Evolutionary conservation across 1,284 basidiomycete genomes (phyloP), one percentile per base, ranked within the genome.

Genomic region (Coniferiporia weirii): DNA sequence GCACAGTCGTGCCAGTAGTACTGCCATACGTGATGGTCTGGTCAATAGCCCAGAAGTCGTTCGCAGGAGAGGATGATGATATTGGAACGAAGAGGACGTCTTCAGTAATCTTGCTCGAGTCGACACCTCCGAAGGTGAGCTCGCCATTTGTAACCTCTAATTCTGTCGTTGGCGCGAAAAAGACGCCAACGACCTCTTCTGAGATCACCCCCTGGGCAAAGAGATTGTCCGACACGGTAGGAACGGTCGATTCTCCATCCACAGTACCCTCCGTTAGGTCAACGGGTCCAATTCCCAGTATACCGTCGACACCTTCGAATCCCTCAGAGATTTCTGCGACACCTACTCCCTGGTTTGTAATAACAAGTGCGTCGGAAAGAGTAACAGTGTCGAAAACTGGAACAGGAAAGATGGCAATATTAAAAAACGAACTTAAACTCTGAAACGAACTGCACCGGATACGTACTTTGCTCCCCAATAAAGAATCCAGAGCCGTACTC

Each of bases 41-140:
- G 61, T 74, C 66, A 52, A 75, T 69, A 32, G 72, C 73, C 72
- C 72, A 74, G 62, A 68, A 74, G 12, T 64, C 35, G 22, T 46
- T 65, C 9, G 72, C 66, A 2, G 71, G 70, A 1, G 63, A 66
- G 1, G 66, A 63, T 4, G 58, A 27, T 13, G 66, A 53, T 55
- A 61, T 45, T 45, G 52, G 57, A 51, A 48, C 46, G 43, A 50
- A 62, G 13, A 17, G 50, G 17, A 62, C 40, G 10, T 35, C 27
- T 6, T 66, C 64, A 10, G 64, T 65, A 51, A 62, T 61, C 54
- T 64, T 65, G 57, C 49, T 58, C 7, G 61, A 19, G 53, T 68
- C 66, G 35, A 64, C 54, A 5, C 61, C 63, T 13, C 66, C 66
- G 55, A 68, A 68, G 22, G 60, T 60, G 22, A 68, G 56, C 57